A percentile compares a stretch with the other conserved stretches of the same genome.
phyloP scores from a whole-genome alignment of 495 filamentous ascomycete genomes.

The Aspergillus nanangensis region DNA sequence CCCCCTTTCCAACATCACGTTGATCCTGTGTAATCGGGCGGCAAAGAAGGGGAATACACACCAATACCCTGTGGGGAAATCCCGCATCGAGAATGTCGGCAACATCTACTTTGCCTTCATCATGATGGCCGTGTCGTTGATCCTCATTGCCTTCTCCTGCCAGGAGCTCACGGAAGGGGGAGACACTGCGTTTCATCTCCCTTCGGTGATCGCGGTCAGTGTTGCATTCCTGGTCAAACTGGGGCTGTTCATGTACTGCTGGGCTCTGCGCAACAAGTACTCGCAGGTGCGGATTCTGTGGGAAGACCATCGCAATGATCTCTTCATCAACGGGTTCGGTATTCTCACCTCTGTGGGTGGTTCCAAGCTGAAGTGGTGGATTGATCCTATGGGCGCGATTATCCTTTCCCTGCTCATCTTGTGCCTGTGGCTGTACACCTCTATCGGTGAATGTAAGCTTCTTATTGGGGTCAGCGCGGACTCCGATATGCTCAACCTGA shows the following conservation, averaged over 20 bases:
- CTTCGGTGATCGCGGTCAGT: slow-evolving; percentile 79
- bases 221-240: slow-evolving; percentile 83
- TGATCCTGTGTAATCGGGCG: slow-evolving; percentile 83
- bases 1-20: slow-evolving; percentile 83
- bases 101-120: slow-evolving; percentile 97
- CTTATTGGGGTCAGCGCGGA: slow-evolving; percentile 84
- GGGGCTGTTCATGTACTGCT: slow-evolving; percentile 84
- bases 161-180: slow-evolving; percentile 55
- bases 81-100: slow-evolving; percentile 89
- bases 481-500: slow-evolving; percentile 81
- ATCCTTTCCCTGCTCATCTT: slow-evolving; percentile 73
- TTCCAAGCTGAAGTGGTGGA: slow-evolving; percentile 84
- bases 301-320: slow-evolving; percentile 85
- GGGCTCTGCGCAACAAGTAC: slow-evolving; percentile 80
- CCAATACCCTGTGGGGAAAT: slow-evolving; percentile 89
- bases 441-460: slow-evolving; percentile 83
- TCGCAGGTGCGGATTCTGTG: slow-evolving; percentile 89
- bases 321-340: slow-evolving; percentile 86
- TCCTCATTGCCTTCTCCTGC: slow-evolving; percentile 82
- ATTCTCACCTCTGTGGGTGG: slow-evolving; percentile 84
- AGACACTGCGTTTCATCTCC: slow-evolving; percentile 63
- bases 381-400: slow-evolving; percentile 90
- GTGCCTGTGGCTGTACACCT: slow-evolving; percentile 77
- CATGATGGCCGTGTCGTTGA: slow-evolving; percentile 86
- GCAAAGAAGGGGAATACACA: slow-evolving; percentile 79